phyloP scores from a whole-genome alignment of 768 basidiomycete species.

The Boletales sp. region DNA sequence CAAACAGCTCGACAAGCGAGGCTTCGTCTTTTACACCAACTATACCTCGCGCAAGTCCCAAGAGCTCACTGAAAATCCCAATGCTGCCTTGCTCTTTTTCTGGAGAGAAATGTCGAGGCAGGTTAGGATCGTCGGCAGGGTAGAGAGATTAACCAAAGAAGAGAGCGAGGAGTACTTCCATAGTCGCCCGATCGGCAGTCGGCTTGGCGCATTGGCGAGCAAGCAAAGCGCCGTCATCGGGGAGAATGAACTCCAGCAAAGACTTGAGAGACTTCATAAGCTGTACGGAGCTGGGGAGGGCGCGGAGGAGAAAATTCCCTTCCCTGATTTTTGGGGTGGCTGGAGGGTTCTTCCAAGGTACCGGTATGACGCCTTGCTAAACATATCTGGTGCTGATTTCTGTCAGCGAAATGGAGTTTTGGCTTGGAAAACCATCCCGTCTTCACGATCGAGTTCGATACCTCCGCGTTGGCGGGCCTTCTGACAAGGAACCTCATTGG shows the following conservation, averaged over 20 bases:
- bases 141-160: slow-evolving; percentile 67
- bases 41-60: slow-evolving; percentile 89
- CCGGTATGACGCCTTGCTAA: not conserved
- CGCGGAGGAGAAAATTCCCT: slow-evolving; percentile 50
- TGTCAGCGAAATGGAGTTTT: slow-evolving; percentile 90
- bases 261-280: slow-evolving; percentile 55
- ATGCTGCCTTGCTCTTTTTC: slow-evolving; percentile 84
- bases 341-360: slow-evolving; percentile 92
- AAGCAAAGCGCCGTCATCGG: slow-evolving; percentile 76
- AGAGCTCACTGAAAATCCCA: slow-evolving; percentile 74
- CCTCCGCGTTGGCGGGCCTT: slow-evolving; percentile 46
- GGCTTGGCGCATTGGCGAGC: slow-evolving; percentile 92
- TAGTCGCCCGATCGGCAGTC: slow-evolving; percentile 77
- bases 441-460: slow-evolving; percentile 89
- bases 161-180: slow-evolving; percentile 85
- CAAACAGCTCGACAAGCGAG: slow-evolving; percentile 82
- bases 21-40: slow-evolving; percentile 97
- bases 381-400: slow-evolving; percentile 5
- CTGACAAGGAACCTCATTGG: slow-evolving; percentile 60
- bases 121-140: slow-evolving; percentile 81
- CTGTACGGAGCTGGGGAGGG: slow-evolving; percentile 50
- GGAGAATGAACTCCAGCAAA: slow-evolving; percentile 64
- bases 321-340: slow-evolving; percentile 95
- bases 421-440: slow-evolving; percentile 94
- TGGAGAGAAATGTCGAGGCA: slow-evolving; percentile 83